Evolutionary conservation across 1,284 basidiomycete genomes (phyloP).

Genomic region (Rhodofomes roseus): DNA sequence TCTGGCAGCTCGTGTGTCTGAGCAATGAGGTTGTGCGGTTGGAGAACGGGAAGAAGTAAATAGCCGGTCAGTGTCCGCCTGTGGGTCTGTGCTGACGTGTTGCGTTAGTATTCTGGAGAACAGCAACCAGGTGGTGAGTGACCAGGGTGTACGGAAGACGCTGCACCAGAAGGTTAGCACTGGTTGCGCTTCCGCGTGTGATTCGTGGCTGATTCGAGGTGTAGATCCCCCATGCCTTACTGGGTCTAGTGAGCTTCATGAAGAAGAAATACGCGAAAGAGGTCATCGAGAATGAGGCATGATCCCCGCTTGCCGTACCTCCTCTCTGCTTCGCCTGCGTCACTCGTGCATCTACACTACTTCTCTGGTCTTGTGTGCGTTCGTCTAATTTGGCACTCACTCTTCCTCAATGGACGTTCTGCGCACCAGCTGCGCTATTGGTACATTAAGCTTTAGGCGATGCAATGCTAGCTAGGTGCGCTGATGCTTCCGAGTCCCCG

Average conservation of each 20-base stretch:
- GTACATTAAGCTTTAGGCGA: background rate
- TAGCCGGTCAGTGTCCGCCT: constrained; percentile 14
- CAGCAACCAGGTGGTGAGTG: constrained; percentile 65
- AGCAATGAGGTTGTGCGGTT: constrained; percentile 78
- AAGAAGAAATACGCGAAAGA: constrained; percentile 73
- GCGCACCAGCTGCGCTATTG: background rate
- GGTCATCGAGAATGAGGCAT: constrained; percentile 46
- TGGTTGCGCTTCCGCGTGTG: constrained; percentile 6
- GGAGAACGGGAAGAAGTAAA: constrained; percentile 83
- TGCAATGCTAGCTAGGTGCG: background rate
- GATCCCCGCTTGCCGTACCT: background rate
- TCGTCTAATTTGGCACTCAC: no score
- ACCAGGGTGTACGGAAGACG: constrained; percentile 71
- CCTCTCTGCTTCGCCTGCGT: constrained; percentile 1
- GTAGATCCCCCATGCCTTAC: background rate
- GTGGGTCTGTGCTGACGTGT: background rate
- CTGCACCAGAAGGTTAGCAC: constrained; percentile 68
- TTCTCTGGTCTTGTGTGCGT: background rate
- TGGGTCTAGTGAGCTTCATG: constrained; percentile 63
- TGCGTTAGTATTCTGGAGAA: constrained; percentile 56
- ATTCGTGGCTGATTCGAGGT: constrained; percentile 51
- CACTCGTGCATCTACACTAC: background rate
- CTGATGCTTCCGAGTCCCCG: no score
- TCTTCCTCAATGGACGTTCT: background rate
- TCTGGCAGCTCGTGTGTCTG: constrained; percentile 76